phyloP scores from a whole-genome alignment of 2,329 filamentous ascomycete species.

The Fusarium chlamydosporum region DNA sequence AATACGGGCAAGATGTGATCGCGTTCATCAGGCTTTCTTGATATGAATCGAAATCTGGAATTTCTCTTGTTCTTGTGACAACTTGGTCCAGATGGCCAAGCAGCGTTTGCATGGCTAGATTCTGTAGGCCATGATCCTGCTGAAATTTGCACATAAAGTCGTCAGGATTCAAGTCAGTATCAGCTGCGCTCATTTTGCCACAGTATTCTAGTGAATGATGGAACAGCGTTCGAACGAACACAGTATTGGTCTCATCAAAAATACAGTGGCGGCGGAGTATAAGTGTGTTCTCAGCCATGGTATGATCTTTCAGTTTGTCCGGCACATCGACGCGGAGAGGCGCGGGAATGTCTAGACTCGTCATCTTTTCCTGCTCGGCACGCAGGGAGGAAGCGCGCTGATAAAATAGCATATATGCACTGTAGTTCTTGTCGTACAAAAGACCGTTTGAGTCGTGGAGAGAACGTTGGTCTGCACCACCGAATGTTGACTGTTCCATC shows the following conservation, averaged over 20 bases:
- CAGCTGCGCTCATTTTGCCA: slow-evolving; percentile 17
- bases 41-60: slow-evolving; percentile 72
- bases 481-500: slow-evolving; percentile 84
- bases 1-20: slow-evolving; percentile 64
- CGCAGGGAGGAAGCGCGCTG: slow-evolving; percentile 79
- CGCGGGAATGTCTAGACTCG: slow-evolving; percentile 49
- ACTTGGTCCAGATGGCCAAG: slow-evolving; percentile 82
- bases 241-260: slow-evolving; percentile 78
- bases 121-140: slow-evolving; percentile 56
- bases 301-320: slow-evolving; percentile 66
- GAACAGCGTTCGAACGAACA: slow-evolving; percentile 76
- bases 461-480: slow-evolving; percentile 72
- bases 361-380: slow-evolving; percentile 64
- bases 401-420: slow-evolving; percentile 99
- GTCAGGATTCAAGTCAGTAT: slow-evolving; percentile 13
- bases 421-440: slow-evolving; percentile 78
- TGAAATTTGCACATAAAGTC: slow-evolving; percentile 19
- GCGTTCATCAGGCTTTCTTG: slow-evolving; percentile 64
- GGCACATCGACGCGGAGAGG: slow-evolving; percentile 63
- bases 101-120: slow-evolving; percentile 67
- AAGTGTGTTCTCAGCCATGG: slow-evolving; percentile 78
- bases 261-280: slow-evolving; percentile 84
- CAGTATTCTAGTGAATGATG: slow-evolving; percentile 66
- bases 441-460: slow-evolving; percentile 62
- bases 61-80: slow-evolving; percentile 77